These are phyloP conservation scores for Salix purpurea DNA, from an alignment of 345 rosid species.

Conservation along the genomic window DNA sequence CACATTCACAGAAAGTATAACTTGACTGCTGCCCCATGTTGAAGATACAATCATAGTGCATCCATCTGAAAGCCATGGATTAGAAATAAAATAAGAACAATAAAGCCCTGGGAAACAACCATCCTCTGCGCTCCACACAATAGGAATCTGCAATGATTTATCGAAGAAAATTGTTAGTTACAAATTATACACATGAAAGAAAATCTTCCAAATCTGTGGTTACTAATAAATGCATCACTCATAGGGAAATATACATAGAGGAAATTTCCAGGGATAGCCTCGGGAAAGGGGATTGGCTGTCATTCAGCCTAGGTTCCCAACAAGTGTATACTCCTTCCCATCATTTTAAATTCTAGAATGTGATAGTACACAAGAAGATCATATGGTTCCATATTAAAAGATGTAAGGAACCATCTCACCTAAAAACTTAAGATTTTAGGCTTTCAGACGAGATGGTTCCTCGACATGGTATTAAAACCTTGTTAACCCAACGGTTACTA, in stretches of 20 bases:
- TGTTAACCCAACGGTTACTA: too few species aligned
- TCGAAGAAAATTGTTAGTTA: conserved; percentile 5
- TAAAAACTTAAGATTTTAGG: too few species aligned
- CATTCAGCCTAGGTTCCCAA: too few species aligned
- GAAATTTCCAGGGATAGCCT: too few species aligned
- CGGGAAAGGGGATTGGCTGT: too few species aligned
- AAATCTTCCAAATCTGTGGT: neutral
- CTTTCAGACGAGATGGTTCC: too few species aligned
- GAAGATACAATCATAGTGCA: conserved; percentile 69
- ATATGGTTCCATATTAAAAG: neutral
- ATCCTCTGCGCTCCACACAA: conserved; percentile 60
- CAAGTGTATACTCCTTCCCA: neutral
- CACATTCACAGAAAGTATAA: conserved; percentile 59
- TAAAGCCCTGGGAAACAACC: conserved; percentile 91
- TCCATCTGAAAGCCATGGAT: conserved; percentile 95
- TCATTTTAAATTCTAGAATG: neutral
- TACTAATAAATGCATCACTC: too few species aligned
- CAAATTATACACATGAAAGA: neutral
- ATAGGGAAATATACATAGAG: too few species aligned
- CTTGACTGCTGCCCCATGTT: conserved; percentile 65
- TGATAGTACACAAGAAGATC: neutral
- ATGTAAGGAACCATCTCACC: too few species aligned
- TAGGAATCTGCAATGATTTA: conserved; percentile 52
- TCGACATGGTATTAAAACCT: too few species aligned
- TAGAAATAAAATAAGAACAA: conserved; percentile 36